Conservation (phyloP, 2,329 filamentous ascomycete species). For the Apiospora sp. region DNA sequence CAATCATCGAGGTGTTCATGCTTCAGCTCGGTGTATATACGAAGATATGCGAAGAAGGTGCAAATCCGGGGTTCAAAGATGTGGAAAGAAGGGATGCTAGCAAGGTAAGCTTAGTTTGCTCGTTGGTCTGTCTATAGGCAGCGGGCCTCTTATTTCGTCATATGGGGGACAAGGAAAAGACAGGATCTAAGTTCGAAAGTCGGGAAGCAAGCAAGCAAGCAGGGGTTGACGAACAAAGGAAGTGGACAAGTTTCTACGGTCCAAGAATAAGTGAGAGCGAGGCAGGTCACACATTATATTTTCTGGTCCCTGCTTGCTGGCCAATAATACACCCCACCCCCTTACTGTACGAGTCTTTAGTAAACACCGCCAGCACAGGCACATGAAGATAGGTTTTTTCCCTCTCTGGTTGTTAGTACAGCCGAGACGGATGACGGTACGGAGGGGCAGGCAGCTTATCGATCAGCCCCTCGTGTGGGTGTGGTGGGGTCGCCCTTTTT, state of each 20-base stretch:
- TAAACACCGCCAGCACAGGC: not conserved
- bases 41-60: not conserved
- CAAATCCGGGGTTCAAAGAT: not conserved
- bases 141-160: slow-evolving; percentile 4
- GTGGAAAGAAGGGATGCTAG: not conserved
- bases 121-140: not conserved
- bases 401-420: not conserved
- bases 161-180: not conserved
- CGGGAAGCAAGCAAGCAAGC: not conserved
- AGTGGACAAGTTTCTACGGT: not conserved
- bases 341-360: not conserved
- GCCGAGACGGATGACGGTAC: slow-evolving; percentile 12
- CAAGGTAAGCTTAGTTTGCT: not conserved
- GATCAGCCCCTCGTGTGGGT: not conserved
- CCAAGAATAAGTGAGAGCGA: not conserved
- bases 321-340: not conserved
- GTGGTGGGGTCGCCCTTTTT: not conserved
- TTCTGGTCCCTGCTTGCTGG: not conserved
- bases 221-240: not conserved
- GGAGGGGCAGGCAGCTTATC: slow-evolving; percentile 9
- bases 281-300: not conserved
- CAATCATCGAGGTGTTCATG: slow-evolving; percentile 63
- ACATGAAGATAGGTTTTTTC: not conserved
- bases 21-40: not conserved
- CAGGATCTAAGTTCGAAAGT: not conserved